Evolutionary conservation across 306 rosid species (phyloP), one percentile per base, ranked within the genome.

Genomic region (Prunus fruticosa): DNA sequence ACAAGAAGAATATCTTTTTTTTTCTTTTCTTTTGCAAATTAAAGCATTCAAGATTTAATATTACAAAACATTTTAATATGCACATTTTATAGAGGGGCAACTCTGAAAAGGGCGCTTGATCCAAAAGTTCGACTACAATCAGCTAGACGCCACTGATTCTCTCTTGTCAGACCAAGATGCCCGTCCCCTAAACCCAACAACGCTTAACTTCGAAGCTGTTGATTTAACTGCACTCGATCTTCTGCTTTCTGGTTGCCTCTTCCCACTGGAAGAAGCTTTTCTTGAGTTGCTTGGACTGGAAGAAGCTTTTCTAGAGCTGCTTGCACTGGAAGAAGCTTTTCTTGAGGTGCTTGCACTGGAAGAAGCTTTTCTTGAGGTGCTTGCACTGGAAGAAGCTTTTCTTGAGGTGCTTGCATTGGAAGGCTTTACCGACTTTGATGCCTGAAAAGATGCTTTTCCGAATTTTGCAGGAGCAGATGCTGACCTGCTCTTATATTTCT

Each of bases 181-280:
- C 75, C 89, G 81, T 15, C 97, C 97, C 82, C 97, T 89, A 82
- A 95, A 92, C 75, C 97, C 97, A 27, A 92, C 97, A 38, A 95
- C 93, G 28, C 81, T 87, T 30, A 95, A 81, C 77, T 95, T 95
- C 11, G 95, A 85, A 74, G 78, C 61, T 3, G 85, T 41, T 14
- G 97, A 82, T 80, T 88, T 90, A 46, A 66, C 79, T 47, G 75
- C 75, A 60, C 63, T 67, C 22, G 45, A 71, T 73, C 58, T 86
- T 84, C 85, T 87, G 81, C 77, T 75, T 53, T 62, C 79, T 61
- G 78, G 67, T 78, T 52, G 87, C 79, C 78, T 87, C 84, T 78
- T 84, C 67, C 85, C 75, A 27, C 69, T 82, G 8, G 88, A 78
- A 52, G 86, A 72, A 68, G 86, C 53, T 82, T 85, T 86, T 83